Base-by-base conservation (phyloP, 1,284 basidiomycete genomes). In the Moniliophthora roreri region DNA sequence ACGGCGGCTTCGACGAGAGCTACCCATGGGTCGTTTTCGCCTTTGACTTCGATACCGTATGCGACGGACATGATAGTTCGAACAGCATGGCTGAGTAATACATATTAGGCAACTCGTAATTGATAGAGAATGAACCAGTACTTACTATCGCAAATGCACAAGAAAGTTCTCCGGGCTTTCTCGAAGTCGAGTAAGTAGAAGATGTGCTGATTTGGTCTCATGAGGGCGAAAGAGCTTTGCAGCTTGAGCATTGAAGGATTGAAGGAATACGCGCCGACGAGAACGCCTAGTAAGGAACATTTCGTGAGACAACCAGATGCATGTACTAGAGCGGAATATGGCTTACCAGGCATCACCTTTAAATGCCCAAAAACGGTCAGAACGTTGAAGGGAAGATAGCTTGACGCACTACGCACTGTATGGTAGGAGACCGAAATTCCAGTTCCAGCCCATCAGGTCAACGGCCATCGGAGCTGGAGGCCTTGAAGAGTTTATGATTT, bases 381-480 rank as follows among this genome's bases (percentile, higher is more conserved):
- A 32, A 32, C 7, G 28, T 32, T 11, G 11, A 32, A 32, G 2
- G 5, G 24, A 8, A 13, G 6, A 32, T 6, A 32, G 28, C 6
- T 6, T 6, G 28, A 11, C 1, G 16, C 23, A 5, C 23, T 7
- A 21, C 28, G n/a, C 16, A 36, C 20, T 16, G 44, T 26, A 23
- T 10, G 16, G 3, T 18, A 23, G 28, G 28, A 18, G 39, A 10
- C 51, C 38, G 21, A 48, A 7, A 23, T 35, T 20, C 38, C 51
- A 56, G 24, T 54, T 49, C 57, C 57, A 53, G 26, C 55, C 55
- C 55, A 57, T 57, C 13, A 58, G 16, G 26, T 58, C 56, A n/a
- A 13, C 13, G 13, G 51, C 39, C 46, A 52, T 52, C 24, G 45
- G 32, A 18, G 38, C 24, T 18, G 50, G n/a, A 45, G 48, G 16